phyloP scores from a whole-genome alignment of 345 rosid species.

The Raphanus raphanistrum region DNA sequence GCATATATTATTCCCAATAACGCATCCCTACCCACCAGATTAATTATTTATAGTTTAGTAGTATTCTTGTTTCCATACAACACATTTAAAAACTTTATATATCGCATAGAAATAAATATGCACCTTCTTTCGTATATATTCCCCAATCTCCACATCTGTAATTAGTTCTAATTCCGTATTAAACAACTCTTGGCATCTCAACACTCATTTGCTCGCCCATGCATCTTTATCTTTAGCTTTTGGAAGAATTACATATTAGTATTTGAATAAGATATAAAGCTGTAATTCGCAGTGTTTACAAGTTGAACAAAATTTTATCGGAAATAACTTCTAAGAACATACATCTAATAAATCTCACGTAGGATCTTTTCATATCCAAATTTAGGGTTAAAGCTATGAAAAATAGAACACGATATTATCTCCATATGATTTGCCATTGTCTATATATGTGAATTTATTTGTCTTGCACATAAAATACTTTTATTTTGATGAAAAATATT shows the following conservation, averaged over 20 bases:
- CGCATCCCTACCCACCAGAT: slow-evolving; percentile 13
- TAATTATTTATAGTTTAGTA: slow-evolving; percentile 9
- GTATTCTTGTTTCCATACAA: slow-evolving; percentile 17
- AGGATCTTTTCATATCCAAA: neutral
- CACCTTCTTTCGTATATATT: slow-evolving; percentile 32
- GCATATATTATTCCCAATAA: neutral
- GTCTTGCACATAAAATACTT: too few relatives aligned
- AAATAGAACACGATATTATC: neutral
- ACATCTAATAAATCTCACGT: neutral
- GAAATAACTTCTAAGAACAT: neutral
- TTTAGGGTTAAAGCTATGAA: neutral
- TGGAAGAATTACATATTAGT: neutral
- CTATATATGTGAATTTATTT: neutral
- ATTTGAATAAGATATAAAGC: neutral
- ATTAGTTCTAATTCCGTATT: slow-evolving; percentile 37
- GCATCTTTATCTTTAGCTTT: slow-evolving; percentile 29
- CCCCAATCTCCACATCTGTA: slow-evolving; percentile 23
- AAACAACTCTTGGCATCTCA: slow-evolving; percentile 40
- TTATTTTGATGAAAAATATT: too few relatives aligned
- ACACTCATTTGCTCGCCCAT: slow-evolving; percentile 34
- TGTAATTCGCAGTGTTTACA: neutral
- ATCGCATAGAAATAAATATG: neutral
- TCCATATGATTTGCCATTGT: neutral
- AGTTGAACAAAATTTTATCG: neutral
- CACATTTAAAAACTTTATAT: neutral